A percentile compares a stretch with the other conserved stretches of the same genome.
Evolutionary conservation across 1,284 basidiomycete genomes (phyloP).

Genomic region (Leccinum pachyderme): DNA sequence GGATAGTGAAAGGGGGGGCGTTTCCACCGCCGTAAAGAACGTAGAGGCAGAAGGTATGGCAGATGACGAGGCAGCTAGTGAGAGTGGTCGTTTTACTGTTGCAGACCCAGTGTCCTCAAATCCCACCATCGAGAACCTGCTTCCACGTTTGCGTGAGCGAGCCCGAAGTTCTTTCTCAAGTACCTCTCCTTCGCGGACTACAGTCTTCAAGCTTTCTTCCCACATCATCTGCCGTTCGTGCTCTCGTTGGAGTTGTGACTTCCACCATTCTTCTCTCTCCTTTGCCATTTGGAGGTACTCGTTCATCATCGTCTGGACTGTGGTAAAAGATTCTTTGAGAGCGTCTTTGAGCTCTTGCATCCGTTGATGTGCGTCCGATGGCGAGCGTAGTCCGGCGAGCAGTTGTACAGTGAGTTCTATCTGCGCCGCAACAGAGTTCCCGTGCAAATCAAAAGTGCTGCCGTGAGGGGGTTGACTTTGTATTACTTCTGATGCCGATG

Average conservation of each 20-base stretch:
- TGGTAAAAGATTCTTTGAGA: constrained; percentile 61
- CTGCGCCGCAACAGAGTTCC: constrained; percentile 76
- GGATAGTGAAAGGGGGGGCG: constrained; percentile 10
- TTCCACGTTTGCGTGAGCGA: constrained; percentile 56
- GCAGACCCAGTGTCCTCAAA: constrained; percentile 22
- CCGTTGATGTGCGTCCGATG: constrained; percentile 36
- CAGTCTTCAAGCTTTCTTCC: constrained; percentile 89
- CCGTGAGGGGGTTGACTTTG: constrained; percentile 61
- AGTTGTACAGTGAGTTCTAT: constrained; percentile 77
- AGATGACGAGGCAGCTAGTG: constrained; percentile 12
- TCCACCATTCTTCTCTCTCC: constrained; percentile 85
- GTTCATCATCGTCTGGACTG: constrained; percentile 58
- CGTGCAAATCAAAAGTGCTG: constrained; percentile 68
- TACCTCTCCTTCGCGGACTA: constrained; percentile 84
- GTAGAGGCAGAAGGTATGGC: constrained; percentile 18
- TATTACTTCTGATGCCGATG: constrained; percentile 45
- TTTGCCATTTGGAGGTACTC: constrained; percentile 75
- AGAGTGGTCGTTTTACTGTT: constrained; percentile 30
- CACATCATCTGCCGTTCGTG: constrained; percentile 76
- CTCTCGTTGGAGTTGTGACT: constrained; percentile 61
- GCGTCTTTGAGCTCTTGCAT: constrained; percentile 54
- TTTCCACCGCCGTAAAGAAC: constrained; percentile 23
- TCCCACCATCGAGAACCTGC: constrained; percentile 45
- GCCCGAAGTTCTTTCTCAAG: constrained; percentile 79
- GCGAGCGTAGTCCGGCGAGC: constrained; percentile 48